phyloP scores from a whole-genome alignment of 1,139 yeast species.

The Hemisphaericaspora xylofermentans region DNA sequence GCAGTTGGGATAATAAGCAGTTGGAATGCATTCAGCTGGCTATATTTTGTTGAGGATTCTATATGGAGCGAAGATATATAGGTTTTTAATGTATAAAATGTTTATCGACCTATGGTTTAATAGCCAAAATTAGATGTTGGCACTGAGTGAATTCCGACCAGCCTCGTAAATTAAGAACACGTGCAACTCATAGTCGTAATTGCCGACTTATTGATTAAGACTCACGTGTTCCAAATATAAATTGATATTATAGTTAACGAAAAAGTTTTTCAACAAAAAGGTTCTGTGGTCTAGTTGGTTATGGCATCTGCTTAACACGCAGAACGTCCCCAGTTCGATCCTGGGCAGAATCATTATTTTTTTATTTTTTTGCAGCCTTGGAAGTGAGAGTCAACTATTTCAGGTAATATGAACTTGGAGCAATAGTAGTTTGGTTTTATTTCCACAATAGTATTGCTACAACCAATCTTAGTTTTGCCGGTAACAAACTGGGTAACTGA shows the following conservation, averaged over 20 bases:
- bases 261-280: slow-evolving; percentile 19
- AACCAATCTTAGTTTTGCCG: too few species aligned
- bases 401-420: too few species aligned
- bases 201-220: too few species aligned
- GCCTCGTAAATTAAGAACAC: too few species aligned
- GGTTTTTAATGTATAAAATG: not conserved
- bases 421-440: too few species aligned
- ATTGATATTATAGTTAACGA: too few species aligned
- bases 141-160: too few species aligned
- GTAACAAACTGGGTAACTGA: too few species aligned
- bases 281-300: slow-evolving; percentile 94
- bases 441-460: too few species aligned
- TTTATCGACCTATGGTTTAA: not conserved
- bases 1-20: slow-evolving; percentile 80
- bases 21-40: slow-evolving; percentile 89
- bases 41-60: slow-evolving; percentile 75
- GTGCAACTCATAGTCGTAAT: too few species aligned
- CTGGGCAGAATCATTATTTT: slow-evolving; percentile 88
- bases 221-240: too few species aligned
- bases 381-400: too few species aligned
- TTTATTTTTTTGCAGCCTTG: slow-evolving; percentile 7
- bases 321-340: slow-evolving; percentile 99
- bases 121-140: not conserved
- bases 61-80: slow-evolving; percentile 43
- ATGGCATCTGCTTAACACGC: slow-evolving; percentile 99